Evolutionary conservation across 2,329 filamentous ascomycete species (phyloP).

Genomic region (Fusarium sp.): DNA sequence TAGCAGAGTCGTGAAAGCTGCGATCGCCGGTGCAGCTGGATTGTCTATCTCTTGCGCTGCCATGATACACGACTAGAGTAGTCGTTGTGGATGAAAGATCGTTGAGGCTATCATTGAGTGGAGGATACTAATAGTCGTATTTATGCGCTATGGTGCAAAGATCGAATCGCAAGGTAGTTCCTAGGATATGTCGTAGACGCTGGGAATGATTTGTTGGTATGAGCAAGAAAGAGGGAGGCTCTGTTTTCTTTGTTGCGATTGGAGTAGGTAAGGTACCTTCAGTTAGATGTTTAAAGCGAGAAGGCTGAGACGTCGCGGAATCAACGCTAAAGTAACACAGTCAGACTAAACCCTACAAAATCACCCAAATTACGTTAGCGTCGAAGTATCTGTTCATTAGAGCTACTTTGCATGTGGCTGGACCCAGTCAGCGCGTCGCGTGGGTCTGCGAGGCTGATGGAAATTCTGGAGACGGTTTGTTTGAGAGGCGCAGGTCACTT

Average conservation of each 20-base stretch:
- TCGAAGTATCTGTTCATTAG: slow-evolving; percentile 11
- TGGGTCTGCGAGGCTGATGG: slow-evolving; percentile 47
- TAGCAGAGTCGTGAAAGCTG: slow-evolving; percentile 63
- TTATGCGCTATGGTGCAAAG: neutral
- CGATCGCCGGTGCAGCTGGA: slow-evolving; percentile 62
- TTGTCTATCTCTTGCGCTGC: slow-evolving; percentile 56
- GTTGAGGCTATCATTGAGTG: slow-evolving; percentile 21
- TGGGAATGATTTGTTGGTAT: neutral
- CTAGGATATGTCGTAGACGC: neutral
- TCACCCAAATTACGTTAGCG: no score
- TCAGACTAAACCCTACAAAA: neutral
- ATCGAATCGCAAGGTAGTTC: neutral
- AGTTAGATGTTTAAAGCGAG: slow-evolving; percentile 14
- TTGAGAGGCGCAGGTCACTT: slow-evolving; percentile 34
- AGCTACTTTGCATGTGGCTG: slow-evolving; percentile 32
- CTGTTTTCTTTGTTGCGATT: slow-evolving; percentile 11
- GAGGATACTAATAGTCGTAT: neutral
- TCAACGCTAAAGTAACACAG: slow-evolving; percentile 6
- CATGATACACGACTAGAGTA: slow-evolving; percentile 52
- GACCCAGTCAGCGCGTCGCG: slow-evolving; percentile 29
- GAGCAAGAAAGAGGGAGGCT: neutral
- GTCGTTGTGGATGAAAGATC: slow-evolving; percentile 12
- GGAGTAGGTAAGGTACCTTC: neutral
- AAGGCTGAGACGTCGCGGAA: slow-evolving; percentile 36
- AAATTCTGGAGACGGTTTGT: slow-evolving; percentile 44